A percentile compares a stretch with the other conserved stretches of the same genome.
These are phyloP conservation scores for Paramecium biaurelia DNA, from an alignment of 73 alveolate species.

Conservation along the genomic window DNA sequence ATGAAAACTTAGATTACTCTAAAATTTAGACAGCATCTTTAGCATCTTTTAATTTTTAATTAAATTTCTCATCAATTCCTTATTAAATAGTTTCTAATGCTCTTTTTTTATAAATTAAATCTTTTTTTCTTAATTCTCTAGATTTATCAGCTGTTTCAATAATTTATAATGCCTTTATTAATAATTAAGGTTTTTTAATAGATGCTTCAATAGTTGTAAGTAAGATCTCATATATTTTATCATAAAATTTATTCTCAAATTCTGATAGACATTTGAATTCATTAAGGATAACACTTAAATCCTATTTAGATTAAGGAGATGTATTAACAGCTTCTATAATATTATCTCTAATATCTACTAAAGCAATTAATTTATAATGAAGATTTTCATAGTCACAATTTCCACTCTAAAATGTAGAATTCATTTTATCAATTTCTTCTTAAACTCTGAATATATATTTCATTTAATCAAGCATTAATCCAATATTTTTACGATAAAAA, in stretches of 20 bases:
- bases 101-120: background rate
- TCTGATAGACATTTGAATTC: slow-evolving; percentile 31
- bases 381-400: background rate
- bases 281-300: background rate
- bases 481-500: slow-evolving; percentile 6
- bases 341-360: slow-evolving; percentile 21
- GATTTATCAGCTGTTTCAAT: slow-evolving; percentile 44
- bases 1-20: slow-evolving; percentile 5
- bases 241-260: slow-evolving; percentile 33
- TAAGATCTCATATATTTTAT: background rate
- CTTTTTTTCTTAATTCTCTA: background rate
- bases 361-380: background rate
- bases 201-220: background rate
- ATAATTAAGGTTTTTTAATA: background rate
- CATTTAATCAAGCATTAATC: slow-evolving; percentile 40
- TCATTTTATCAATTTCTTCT: slow-evolving; percentile 48
- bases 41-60: background rate
- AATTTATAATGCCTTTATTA: background rate
- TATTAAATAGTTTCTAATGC: background rate
- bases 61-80: slow-evolving; percentile 40
- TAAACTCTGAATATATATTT: slow-evolving; percentile 21
- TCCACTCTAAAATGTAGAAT: slow-evolving; percentile 1
- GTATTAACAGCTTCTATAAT: slow-evolving; percentile 28
- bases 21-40: slow-evolving; percentile 13
- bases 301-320: background rate